Evolutionary conservation across 2,329 filamentous ascomycete species (phyloP), one percentile per base, ranked within the genome.

Genomic region (Metarhizium guizhouense): DNA sequence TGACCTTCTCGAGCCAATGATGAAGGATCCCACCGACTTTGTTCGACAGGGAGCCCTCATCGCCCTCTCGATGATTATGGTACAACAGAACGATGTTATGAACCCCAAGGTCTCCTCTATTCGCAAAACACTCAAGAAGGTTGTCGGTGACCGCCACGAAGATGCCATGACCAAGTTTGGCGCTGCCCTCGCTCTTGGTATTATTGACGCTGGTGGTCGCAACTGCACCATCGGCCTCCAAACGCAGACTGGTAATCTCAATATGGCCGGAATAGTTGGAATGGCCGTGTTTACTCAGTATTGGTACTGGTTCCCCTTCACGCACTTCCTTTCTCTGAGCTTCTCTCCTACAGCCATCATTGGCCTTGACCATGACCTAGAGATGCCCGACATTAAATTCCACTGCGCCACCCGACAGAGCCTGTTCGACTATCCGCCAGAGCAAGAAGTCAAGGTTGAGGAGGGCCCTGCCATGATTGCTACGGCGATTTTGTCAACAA

Each of bases 221-320:
- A 99, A 99, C 76, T 99, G 94, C 79, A 96, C 94, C 18, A 97
- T 99, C 63, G 93, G 93, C 34, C 81, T 99, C 43, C 94, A 99
- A 72, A 99, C 94, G 1, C 94, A 96, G 74, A 96, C 93, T 0
- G 95, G 95, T 61, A 99, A 96, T 69, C 84, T 99, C 62, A 97
- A 99, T 78, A 96, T 99, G 92, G 85, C 92, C 18, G 95, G 90
- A 59, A 95, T 99, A 62, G 92, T 99, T 18, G 95, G 94, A 63
- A 96, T 96, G 85, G 93, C 91, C 32, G 88, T 99, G 54, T 99
- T 99, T 74, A 95, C 92, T 8, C 94, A 99, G 71, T 99, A 99
- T 77, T 99, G 94, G 94, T 99, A 99, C 77, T 99, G 94, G 94
- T 99, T 99, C 83, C 94, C 94, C 58, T 87, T 97, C 65, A 95